These are phyloP conservation scores for Camelina sativa DNA, from an alignment of 345 rosid species.

Conservation along the genomic window DNA sequence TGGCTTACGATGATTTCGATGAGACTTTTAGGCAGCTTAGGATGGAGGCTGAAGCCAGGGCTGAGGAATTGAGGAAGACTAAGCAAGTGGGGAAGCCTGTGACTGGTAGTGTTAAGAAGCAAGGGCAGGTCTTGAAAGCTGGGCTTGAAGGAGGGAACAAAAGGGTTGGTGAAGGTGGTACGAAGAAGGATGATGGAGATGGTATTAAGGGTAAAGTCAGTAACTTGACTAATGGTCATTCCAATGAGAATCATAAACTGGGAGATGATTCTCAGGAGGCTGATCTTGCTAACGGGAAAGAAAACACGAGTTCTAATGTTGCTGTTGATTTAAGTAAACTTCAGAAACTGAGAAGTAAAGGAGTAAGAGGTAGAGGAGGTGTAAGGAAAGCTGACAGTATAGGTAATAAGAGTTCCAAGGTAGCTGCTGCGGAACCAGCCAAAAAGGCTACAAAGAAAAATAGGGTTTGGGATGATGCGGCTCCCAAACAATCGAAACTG, in stretches of 20 bases:
- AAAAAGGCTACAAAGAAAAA: conserved; percentile 82
- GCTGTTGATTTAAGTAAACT: conserved; percentile 91
- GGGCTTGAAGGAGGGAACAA: conserved; percentile 68
- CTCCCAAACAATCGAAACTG: conserved; percentile 64
- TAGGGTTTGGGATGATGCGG: conserved; percentile 94
- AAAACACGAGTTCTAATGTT: conserved; percentile 66
- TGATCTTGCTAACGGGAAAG: conserved; percentile 75
- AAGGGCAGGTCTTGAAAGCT: conserved; percentile 60
- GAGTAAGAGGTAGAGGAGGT: conserved; percentile 54
- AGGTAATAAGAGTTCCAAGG: conserved; percentile 70
- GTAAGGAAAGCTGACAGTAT: conserved; percentile 76
- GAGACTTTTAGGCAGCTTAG: conserved; percentile 93
- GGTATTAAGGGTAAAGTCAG: conserved; percentile 50
- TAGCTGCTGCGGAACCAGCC: conserved; percentile 58
- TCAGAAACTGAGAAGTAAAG: conserved; percentile 86
- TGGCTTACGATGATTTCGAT: conserved; percentile 67
- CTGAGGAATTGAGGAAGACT: conserved; percentile 79
- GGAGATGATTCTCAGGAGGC: conserved; percentile 54
- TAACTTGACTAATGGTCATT: conserved; percentile 68
- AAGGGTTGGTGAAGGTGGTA: conserved; percentile 47
- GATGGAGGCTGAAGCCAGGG: conserved; percentile 88
- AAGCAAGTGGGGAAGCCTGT: conserved; percentile 64
- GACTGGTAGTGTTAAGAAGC: conserved; percentile 55
- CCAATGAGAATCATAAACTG: conserved; percentile 53
- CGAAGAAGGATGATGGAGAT: conserved; percentile 64